phyloP scores from a whole-genome alignment of 2,329 filamentous ascomycete genomes.

The Ambrosiella beaveri region DNA sequence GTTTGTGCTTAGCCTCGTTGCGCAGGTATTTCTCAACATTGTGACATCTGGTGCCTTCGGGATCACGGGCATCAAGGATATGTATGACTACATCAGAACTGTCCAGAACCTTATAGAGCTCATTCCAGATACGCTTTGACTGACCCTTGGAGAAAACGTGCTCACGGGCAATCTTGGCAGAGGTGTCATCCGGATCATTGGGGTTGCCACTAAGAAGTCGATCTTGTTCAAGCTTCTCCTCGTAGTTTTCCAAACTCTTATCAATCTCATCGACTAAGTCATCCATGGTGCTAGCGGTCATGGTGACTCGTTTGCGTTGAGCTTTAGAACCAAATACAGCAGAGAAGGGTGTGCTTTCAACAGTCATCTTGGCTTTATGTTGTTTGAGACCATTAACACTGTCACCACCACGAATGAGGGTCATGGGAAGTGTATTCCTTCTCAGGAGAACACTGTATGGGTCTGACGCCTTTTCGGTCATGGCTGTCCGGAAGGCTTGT shows the following conservation, averaged over 20 bases:
- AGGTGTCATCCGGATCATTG: conserved; percentile 29
- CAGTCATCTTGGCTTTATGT: conserved; percentile 83
- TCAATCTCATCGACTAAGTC: conserved; percentile 68
- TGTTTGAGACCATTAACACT: conserved; percentile 69
- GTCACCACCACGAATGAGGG: conserved; percentile 63
- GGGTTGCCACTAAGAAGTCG: conserved; percentile 57
- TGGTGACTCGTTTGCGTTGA: conserved; percentile 80
- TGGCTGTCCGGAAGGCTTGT: conserved; percentile 72
- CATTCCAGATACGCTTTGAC: conserved; percentile 93
- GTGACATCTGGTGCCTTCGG: conserved; percentile 73
- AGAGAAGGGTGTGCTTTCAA: conserved; percentile 70
- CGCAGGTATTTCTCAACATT: conserved; percentile 70
- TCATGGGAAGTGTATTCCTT: conserved; percentile 94
- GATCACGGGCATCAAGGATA: conserved; percentile 77
- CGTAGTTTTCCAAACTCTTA: conserved; percentile 65
- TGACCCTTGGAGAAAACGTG: conserved; percentile 90
- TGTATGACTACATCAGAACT: conserved; percentile 73
- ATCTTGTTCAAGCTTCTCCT: conserved; percentile 64
- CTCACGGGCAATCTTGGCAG: conserved; percentile 50
- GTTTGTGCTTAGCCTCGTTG: conserved; percentile 84
- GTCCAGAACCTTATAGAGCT: conserved; percentile 87
- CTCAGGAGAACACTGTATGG: conserved; percentile 92
- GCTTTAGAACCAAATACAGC: conserved; percentile 89
- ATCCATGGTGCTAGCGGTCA: conserved; percentile 63
- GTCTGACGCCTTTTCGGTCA: conserved; percentile 76